phyloP scores from a whole-genome alignment of 768 basidiomycete species.

The Boletus pseudo-olivaceus region DNA sequence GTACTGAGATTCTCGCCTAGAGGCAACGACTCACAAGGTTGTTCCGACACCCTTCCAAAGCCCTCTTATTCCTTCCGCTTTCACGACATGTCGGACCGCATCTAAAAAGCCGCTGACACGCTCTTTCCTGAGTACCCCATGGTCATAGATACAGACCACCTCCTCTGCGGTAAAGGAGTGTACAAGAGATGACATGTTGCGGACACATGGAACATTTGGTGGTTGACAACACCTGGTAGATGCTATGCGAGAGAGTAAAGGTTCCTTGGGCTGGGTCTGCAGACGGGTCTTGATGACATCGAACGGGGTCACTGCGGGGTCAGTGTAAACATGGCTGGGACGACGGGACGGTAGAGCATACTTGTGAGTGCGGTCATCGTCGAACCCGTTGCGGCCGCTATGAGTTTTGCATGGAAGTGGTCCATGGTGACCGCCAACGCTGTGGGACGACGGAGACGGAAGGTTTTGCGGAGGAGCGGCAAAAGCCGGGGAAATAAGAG shows the following conservation, averaged over 20 bases:
- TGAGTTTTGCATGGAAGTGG: conserved; percentile 71
- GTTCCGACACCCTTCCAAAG: conserved; percentile 97
- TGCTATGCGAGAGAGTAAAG: conserved; percentile 52
- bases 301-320: conserved; percentile 90
- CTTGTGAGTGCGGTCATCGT: conserved; percentile 82
- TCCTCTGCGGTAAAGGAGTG: conserved; percentile 54
- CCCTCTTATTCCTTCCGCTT: conserved; percentile 77
- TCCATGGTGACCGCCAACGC: conserved; percentile 41
- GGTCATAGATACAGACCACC: conserved; percentile 79
- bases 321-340: conserved; percentile 7
- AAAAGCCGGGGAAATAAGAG: conserved; percentile 19
- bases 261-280: conserved; percentile 78
- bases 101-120: conserved; percentile 83
- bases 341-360: conserved; percentile 33
- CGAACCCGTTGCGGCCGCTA: conserved; percentile 77
- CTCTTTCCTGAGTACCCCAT: conserved; percentile 64
- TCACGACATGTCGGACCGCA: conserved; percentile 75
- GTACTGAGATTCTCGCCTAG: background rate
- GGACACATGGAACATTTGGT: conserved; percentile 48
- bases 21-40: conserved; percentile 57
- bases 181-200: conserved; percentile 74
- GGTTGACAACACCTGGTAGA: conserved; percentile 71
- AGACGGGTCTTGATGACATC: conserved; percentile 96
- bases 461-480: conserved; percentile 12
- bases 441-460: background rate